A percentile compares a stretch with the other conserved stretches of the same genome.
Evolutionary conservation across 371 early-diverging fungal genomes (phyloP).

Genomic region (Sporodiniella umbellata): DNA sequence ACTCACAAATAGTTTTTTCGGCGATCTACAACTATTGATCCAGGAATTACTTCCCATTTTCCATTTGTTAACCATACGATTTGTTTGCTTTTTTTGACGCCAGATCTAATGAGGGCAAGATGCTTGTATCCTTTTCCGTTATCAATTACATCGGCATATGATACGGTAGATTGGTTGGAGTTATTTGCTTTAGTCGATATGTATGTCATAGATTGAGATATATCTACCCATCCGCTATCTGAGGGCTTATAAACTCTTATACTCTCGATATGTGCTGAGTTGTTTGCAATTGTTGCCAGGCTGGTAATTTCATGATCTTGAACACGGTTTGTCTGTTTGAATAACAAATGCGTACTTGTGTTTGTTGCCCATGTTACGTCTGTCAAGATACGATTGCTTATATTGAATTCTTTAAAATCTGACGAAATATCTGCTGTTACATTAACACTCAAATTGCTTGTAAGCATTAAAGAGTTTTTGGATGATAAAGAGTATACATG

Average conservation of each 20-base stretch:
- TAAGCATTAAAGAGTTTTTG: constrained; percentile 32
- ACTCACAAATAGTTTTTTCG: constrained; percentile 48
- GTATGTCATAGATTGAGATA: constrained; percentile 41
- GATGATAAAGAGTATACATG: constrained; percentile 53
- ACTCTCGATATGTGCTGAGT: constrained; percentile 22
- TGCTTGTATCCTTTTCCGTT: constrained; percentile 74
- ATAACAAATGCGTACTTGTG: constrained; percentile 55
- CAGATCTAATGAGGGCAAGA: constrained; percentile 62
- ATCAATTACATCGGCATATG: constrained; percentile 79
- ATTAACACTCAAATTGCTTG: constrained; percentile 22
- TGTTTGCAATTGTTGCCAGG: constrained; percentile 28
- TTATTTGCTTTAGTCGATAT: constrained; percentile 18
- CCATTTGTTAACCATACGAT: constrained; percentile 77
- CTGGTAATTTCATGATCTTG: constrained; percentile 76
- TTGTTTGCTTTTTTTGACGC: constrained; percentile 31
- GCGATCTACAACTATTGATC: constrained; percentile 53
- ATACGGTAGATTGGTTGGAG: constrained; percentile 15
- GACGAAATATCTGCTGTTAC: constrained; percentile 8
- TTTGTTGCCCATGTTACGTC: constrained; percentile 78
- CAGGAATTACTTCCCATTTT: constrained; percentile 76
- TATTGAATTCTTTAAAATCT: constrained; percentile 42
- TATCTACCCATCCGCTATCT: constrained; percentile 76
- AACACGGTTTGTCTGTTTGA: constrained; percentile 81
- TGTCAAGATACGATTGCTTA: constrained; percentile 69
- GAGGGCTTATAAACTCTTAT: constrained; percentile 53